phyloP scores from a whole-genome alignment of 1,139 yeast species.

The Suzukiozyma palmioleophila region DNA sequence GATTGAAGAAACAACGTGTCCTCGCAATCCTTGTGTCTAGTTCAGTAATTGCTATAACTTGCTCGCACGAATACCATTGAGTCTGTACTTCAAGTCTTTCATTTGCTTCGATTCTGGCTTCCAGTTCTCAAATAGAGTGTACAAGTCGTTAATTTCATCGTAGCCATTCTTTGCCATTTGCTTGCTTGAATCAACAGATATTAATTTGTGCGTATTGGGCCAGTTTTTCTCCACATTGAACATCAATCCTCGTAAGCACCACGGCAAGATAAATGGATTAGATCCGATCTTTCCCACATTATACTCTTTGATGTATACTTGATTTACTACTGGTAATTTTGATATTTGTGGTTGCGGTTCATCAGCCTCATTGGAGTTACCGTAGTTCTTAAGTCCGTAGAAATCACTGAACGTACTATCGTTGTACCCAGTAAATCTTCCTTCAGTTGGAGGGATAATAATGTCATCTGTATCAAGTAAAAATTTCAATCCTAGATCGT shows the following conservation, averaged over 20 bases:
- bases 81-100: slow-evolving; percentile 78
- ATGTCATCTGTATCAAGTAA: slow-evolving; percentile 71
- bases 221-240: slow-evolving; percentile 58
- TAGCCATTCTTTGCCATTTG: slow-evolving; percentile 34
- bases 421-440: slow-evolving; percentile 1
- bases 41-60: slow-evolving; percentile 21
- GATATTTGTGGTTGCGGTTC: slow-evolving; percentile 12
- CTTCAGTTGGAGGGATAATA: slow-evolving; percentile 29
- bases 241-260: slow-evolving; percentile 84
- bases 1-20: slow-evolving; percentile 5
- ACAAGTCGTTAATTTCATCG: slow-evolving; percentile 55
- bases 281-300: slow-evolving; percentile 58
- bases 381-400: slow-evolving; percentile 2
- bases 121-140: slow-evolving; percentile 77
- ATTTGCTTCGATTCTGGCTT: slow-evolving; percentile 75
- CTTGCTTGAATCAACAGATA: slow-evolving; percentile 23
- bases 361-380: slow-evolving; percentile 5
- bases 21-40: background rate
- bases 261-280: slow-evolving; percentile 84
- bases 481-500: slow-evolving; percentile 72
- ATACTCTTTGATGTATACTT: slow-evolving; percentile 56
- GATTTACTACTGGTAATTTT: slow-evolving; percentile 34
- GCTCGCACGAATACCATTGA: slow-evolving; percentile 65
- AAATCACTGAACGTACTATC: background rate
- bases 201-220: slow-evolving; percentile 31